These are phyloP conservation scores for Asterophora lycoperdoides DNA, from an alignment of 768 basidiomycete genomes.

Conservation along the genomic window DNA sequence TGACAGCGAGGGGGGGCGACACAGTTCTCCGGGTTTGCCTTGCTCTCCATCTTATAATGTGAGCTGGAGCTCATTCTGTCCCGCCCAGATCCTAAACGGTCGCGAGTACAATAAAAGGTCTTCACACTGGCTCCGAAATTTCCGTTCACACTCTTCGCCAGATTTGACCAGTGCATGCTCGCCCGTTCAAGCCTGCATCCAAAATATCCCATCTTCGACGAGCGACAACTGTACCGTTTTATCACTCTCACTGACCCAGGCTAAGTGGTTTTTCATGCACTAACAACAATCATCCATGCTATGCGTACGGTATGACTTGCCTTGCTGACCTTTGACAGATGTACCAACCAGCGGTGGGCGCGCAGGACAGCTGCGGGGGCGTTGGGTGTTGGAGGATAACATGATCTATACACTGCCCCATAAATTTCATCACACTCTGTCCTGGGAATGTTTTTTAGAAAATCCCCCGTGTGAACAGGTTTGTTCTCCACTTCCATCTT, in stretches of 20 bases:
- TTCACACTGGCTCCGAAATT: background rate
- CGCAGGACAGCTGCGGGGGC: background rate
- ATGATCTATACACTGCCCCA: no score
- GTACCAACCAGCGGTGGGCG: background rate
- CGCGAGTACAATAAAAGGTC: conserved; percentile 13
- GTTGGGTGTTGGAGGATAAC: background rate
- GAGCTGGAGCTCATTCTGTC: background rate
- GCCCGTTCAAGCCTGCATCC: no score
- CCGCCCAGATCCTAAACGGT: conserved; percentile 13
- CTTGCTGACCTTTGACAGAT: conserved; percentile 2
- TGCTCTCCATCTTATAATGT: background rate
- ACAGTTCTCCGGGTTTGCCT: conserved; percentile 43
- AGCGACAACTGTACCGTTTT: background rate
- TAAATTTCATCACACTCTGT: no score
- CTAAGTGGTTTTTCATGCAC: conserved; percentile 11
- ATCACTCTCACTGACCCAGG: conserved; percentile 1
- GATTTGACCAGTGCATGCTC: no score
- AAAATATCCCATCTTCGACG: background rate
- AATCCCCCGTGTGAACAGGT: no score
- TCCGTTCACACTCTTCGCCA: background rate
- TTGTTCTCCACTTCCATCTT: no score
- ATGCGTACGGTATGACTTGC: background rate
- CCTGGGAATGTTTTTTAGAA: no score
- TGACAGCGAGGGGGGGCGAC: conserved; percentile 25
- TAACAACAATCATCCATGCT: background rate